Evolutionary conservation across 371 early-diverging fungal species (phyloP).

Genomic region (Syncephalis plumigaleata): DNA sequence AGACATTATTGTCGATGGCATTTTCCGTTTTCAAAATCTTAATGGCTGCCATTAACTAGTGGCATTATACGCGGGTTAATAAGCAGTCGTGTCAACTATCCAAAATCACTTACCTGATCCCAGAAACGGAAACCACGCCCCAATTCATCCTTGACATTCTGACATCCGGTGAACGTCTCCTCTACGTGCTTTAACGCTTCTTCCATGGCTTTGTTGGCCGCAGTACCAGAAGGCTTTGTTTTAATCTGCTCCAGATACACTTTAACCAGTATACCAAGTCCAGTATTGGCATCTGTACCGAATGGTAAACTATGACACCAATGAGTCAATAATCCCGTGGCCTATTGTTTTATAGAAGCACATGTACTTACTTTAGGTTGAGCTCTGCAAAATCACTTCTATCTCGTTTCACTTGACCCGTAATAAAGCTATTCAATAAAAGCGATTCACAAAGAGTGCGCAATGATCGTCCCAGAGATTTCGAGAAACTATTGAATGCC

Average conservation of each 20-base stretch:
- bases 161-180: slow-evolving; percentile 20
- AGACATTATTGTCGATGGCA: slow-evolving; percentile 8
- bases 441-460: slow-evolving; percentile 42
- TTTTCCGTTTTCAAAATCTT: slow-evolving; percentile 12
- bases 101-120: slow-evolving; percentile 14
- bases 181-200: slow-evolving; percentile 15
- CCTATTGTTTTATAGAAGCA: background rate
- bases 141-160: slow-evolving; percentile 20
- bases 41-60: slow-evolving; percentile 10
- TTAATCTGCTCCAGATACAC: slow-evolving; percentile 20
- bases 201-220: background rate
- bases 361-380: slow-evolving; percentile 17
- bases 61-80: background rate
- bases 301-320: slow-evolving; percentile 25
- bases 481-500: slow-evolving; percentile 49
- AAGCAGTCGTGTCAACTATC: background rate
- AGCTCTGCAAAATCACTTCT: slow-evolving; percentile 27
- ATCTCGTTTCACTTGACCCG: slow-evolving; percentile 26
- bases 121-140: slow-evolving; percentile 27
- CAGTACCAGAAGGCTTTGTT: background rate
- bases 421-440: slow-evolving; percentile 29
- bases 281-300: slow-evolving; percentile 28
- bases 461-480: slow-evolving; percentile 34
- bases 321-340: background rate
- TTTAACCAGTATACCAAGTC: slow-evolving; percentile 26